phyloP scores from a whole-genome alignment of 1,284 basidiomycete genomes.

The Naganishia sp. region DNA sequence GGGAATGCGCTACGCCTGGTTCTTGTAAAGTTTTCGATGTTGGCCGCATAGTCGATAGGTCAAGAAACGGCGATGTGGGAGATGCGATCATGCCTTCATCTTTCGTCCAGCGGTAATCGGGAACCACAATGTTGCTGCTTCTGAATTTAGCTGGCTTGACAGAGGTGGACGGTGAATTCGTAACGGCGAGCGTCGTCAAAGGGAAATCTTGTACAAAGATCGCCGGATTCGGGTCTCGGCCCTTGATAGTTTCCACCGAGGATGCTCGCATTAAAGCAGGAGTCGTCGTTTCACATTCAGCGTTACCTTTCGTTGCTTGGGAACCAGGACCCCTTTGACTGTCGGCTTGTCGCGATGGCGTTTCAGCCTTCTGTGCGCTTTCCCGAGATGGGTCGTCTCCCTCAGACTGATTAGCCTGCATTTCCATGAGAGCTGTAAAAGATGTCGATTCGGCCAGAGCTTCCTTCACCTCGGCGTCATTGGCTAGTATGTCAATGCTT shows the following conservation, averaged over 20 bases:
- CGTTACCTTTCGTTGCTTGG: neutral
- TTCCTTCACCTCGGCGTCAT: too few relatives aligned
- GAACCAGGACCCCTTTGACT: neutral
- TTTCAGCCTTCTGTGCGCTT: neutral
- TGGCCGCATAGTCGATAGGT: neutral
- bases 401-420: neutral
- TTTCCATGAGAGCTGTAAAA: neutral
- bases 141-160: constrained; percentile 26
- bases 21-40: neutral
- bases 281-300: neutral
- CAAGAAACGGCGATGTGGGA: neutral
- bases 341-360: neutral
- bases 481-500: neutral
- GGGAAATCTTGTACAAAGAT: constrained; percentile 19
- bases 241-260: constrained; percentile 2
- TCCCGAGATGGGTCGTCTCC: neutral
- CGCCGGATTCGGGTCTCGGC: constrained; percentile 2
- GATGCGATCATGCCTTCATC: constrained; percentile 28
- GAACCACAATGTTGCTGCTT: constrained; percentile 26
- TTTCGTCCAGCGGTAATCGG: constrained; percentile 31
- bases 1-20: neutral
- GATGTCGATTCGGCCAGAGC: neutral
- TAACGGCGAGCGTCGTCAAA: neutral
- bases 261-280: neutral
- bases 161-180: neutral